Percentiles rank a stretch among this genome's conserved stretches.
These are phyloP conservation scores for Cyberlindnera mycetangii DNA, from an alignment of 805 yeast species.

Conservation along the genomic window DNA sequence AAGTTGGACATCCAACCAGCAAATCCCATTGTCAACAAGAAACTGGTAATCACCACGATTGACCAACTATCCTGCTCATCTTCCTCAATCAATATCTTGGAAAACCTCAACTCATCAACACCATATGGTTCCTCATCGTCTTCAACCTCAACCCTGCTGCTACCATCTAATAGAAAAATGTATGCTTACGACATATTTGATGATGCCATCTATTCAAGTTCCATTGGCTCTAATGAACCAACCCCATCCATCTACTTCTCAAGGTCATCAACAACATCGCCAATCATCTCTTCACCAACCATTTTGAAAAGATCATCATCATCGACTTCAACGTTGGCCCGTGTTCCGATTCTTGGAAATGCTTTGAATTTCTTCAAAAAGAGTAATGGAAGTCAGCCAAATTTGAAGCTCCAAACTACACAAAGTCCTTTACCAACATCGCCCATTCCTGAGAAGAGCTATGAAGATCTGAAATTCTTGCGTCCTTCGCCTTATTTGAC, in stretches of 20 bases:
- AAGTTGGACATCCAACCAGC: conserved; percentile 24
- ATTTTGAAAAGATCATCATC: conserved; percentile 20
- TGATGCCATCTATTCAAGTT: conserved; percentile 51
- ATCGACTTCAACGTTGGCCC: conserved; percentile 20
- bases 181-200: conserved; percentile 65
- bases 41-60: conserved; percentile 38
- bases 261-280: conserved; percentile 6
- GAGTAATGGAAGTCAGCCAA: conserved; percentile 14
- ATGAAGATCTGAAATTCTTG: conserved; percentile 1
- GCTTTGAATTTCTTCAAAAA: conserved; percentile 27
- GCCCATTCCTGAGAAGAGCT: conserved; percentile 7
- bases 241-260: neutral
- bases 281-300: conserved; percentile 11
- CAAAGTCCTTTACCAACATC: conserved; percentile 10
- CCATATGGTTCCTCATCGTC: conserved; percentile 4
- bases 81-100: conserved; percentile 20
- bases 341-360: conserved; percentile 23
- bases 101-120: neutral
- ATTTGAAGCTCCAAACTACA: conserved; percentile 6
- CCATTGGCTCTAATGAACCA: conserved; percentile 10
- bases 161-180: conserved; percentile 33
- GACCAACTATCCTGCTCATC: conserved; percentile 9
- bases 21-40: conserved; percentile 46
- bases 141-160: conserved; percentile 17
- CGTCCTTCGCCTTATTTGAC: conserved; percentile 12